Base-by-base conservation (phyloP, 2,329 filamentous ascomycete species). In the Massarina eburnea region DNA sequence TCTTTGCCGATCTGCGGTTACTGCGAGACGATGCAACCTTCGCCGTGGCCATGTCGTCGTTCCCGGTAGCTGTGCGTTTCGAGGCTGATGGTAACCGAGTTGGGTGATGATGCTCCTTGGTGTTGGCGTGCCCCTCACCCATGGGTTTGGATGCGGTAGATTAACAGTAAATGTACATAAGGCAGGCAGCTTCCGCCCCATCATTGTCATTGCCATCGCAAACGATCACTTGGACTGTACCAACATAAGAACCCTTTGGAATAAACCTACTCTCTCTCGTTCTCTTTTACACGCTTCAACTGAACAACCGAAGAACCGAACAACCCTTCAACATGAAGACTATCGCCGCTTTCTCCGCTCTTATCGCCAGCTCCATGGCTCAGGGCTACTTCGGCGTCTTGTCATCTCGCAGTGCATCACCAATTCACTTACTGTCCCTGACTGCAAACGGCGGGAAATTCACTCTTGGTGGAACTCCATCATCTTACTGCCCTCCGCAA, bases 391-490 rank as follows among this genome's bases (percentile, higher is more conserved):
- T 78, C 57, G 61, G 57, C 43, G 71, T 78, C 57, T 72, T 76
- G 51, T 73, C 60, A 8, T 49, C 66, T 39, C 73, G 73, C 58
- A 75, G 73, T 22, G 76, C 63, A 19, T 77, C 76, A 1, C 74
- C 74, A 29, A 73, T 82, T 57, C 76, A 83, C 62, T 64, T 73
- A 17, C 59, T 66, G 12, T 53, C 67, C 12, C 59, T 82, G 49
- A 74, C 75, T 34, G 79, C 80, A 27, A 66, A 67, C n/a, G 73
- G 72, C 29, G 61, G 66, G 24, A 70, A 70, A 37, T 80, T 83
- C 70, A 80, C 66, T 55, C 67, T 82, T 26, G 78, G 77, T 19
- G 73, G 73, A 14, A 48, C 39, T 1, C 69, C 79, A 3, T 55
- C 71, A 2, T 71, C 74, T 37, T 81, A 77, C 67, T 83, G 80